Evolutionary conservation across 345 rosid species (phyloP).

Genomic region (Nasturtium officinale): DNA sequence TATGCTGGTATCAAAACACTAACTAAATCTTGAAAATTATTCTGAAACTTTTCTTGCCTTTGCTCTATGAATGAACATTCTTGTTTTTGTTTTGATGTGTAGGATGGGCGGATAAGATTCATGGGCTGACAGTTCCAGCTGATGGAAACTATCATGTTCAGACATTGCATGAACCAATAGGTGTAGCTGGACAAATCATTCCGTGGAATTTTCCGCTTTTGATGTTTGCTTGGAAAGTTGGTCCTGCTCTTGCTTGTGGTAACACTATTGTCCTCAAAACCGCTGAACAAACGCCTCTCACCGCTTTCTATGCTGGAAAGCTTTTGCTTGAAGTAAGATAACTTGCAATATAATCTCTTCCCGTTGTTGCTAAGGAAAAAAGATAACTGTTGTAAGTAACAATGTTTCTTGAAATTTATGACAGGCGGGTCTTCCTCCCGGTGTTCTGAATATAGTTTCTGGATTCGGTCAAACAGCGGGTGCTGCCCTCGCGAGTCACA

Average conservation of each 20-base stretch:
- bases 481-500: constrained; percentile 82
- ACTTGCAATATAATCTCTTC: not conserved
- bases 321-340: constrained; percentile 50
- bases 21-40: not conserved
- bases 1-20: constrained; percentile 63
- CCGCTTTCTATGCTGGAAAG: constrained; percentile 59
- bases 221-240: constrained; percentile 72
- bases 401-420: constrained; percentile 17
- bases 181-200: constrained; percentile 69
- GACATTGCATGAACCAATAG: constrained; percentile 65
- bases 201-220: constrained; percentile 74
- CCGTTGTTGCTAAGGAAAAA: not conserved
- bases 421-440: constrained; percentile 94
- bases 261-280: constrained; percentile 63
- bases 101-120: constrained; percentile 77
- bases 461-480: constrained; percentile 90
- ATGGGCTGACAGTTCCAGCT: constrained; percentile 60
- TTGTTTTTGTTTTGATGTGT: constrained; percentile 14
- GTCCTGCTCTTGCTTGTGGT: constrained; percentile 68
- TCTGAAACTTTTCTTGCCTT: not conserved
- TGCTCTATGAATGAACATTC: constrained; percentile 16
- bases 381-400: not conserved
- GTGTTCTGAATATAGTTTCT: constrained; percentile 84
- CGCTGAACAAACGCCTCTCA: constrained; percentile 70
- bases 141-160: constrained; percentile 68